Evolutionary conservation across 495 filamentous ascomycete species (phyloP).

Genomic region (Chaetomium tenue): DNA sequence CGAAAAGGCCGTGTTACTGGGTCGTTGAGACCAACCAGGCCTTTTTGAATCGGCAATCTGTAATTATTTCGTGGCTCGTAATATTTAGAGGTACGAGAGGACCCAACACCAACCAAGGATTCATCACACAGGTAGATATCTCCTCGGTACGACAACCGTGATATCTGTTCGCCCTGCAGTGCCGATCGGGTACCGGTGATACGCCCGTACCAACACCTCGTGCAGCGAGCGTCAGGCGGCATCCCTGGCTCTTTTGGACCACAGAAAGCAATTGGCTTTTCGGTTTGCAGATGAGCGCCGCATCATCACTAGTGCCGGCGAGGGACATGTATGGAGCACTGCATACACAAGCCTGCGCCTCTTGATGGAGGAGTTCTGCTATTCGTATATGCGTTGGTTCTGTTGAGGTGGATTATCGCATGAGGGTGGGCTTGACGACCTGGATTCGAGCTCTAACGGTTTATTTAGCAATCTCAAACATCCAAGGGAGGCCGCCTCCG

Average conservation of each 20-base stretch:
- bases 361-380: neutral
- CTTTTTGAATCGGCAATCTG: too few relatives aligned
- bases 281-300: neutral
- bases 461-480: neutral
- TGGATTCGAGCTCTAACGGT: too few relatives aligned
- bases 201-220: neutral
- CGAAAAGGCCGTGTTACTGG: too few relatives aligned
- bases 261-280: neutral
- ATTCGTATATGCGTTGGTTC: too few relatives aligned
- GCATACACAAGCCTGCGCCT: neutral
- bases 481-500: constrained; percentile 3
- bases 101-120: neutral
- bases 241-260: neutral
- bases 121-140: neutral
- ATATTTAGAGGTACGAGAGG: too few relatives aligned
- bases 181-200: neutral
- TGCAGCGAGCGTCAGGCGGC: neutral
- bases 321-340: neutral
- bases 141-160: neutral
- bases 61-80: too few relatives aligned
- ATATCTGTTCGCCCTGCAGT: neutral
- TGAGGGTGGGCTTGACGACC: neutral
- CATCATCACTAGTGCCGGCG: neutral
- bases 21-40: too few relatives aligned
- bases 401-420: neutral